Base-by-base conservation (phyloP, 2,329 filamentous ascomycete species). In the Penicillium sp. region DNA sequence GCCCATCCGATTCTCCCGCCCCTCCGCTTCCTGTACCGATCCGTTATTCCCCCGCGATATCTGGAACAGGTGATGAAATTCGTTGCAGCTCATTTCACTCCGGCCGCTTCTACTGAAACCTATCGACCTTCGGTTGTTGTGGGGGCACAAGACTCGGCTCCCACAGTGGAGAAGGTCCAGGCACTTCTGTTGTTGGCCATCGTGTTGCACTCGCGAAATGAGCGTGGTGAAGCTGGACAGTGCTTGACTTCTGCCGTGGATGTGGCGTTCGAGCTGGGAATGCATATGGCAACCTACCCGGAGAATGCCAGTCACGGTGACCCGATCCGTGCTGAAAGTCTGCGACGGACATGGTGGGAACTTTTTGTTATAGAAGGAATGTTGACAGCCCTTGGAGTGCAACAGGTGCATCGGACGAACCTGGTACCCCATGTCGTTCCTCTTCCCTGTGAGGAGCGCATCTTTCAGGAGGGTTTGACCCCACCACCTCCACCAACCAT, bases 341-440 rank as follows among this genome's bases (percentile, higher is more conserved):
- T 86, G 77, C 77, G 87, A 12, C 75, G 89, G 41, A 95, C 88
- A 1, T 95, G 88, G 88, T 95, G 89, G 89, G 87, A 77, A 52
- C 55, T 85, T 26, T 90, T 82, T 56, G 75, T 85, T n/a, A 76
- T 86, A 10, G 87, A 94, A 58, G 85, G 83, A 37, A 83, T 94
- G 75, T 75, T 93, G 49, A 85, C 86, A 4, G 85, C 85, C 3
- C 80, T 94, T 12, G 65, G 65, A 2, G 57, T 65, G 9, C 60
- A 62, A 39, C 48, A 44, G 11, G 50, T 41, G 11, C 49, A 85
- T 84, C 76, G 78, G 44, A 82, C 83, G 28, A 82, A 77, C 38
- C 85, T 85, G 59, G 72, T 88, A 6, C 64, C 70, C 4, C 74
- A 77, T 10, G 79, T 85, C 51, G 84, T 87, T 2, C 76, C 74